Base-by-base conservation (phyloP, 148 eudicot species). In the Chenopodium formosanum region DNA sequence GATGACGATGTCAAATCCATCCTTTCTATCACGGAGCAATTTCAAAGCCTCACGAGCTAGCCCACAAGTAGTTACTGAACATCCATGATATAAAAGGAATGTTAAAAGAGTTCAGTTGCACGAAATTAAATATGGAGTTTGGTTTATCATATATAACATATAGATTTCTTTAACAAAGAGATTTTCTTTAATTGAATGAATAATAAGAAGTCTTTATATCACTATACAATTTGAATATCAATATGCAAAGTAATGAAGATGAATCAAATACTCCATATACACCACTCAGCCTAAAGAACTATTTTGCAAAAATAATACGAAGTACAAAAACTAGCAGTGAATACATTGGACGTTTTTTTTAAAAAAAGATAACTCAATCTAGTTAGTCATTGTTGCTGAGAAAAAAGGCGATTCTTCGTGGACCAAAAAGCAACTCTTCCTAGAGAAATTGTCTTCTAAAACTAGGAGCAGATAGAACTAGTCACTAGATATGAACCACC, bases 1-100 rank as follows among this genome's bases (percentile, higher is more conserved):
- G 64, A 97, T 94, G 68, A 97, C 98, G 14, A 97, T 97, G 84
- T 97, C 98, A 75, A 88, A 94, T 32, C 97, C 97, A 71, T 90
- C 95, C 84, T 91, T 97, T 79, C 93, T 83, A 78, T 94, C 98
- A 78, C 99, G 95, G 79, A 96, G 99, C 83, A 89, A 73, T 79
- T 84, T 86, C 88, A 97, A 82, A 66, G 98, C 98, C 80, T 97
- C 93, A 83, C 91, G 89, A 76, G 98, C 99, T 46, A 94, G 89
- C n/a, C 92, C 90, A 84, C 95, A 89, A 40, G 98, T 97, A 37
- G 98, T 97, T 78, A 97, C 99, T 97, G 93, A 81, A 82, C 50
- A 79, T 62, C 69, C 76, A 72, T 56, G 74, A 63, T 40, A 47
- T 63, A 72, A 52, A 84, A 74, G 53, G 77, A 78, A 50, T 46